Percentiles rank a stretch among this genome's conserved stretches.
Evolutionary conservation across 2,329 filamentous ascomycete species (phyloP).

Genomic region (Fusarium guadeloupense): DNA sequence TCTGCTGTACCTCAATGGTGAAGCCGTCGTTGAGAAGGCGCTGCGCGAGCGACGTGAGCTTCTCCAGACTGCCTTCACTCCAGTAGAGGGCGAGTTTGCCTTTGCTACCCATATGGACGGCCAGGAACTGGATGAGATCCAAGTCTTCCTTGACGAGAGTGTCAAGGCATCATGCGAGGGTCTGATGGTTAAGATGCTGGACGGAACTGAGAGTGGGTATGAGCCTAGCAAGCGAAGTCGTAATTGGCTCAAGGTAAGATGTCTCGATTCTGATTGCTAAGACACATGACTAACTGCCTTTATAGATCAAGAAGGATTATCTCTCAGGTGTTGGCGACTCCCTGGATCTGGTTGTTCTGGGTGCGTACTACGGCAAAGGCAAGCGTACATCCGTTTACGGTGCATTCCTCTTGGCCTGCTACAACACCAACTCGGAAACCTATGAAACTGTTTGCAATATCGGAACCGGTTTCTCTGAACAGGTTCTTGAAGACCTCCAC

Average conservation of each 20-base stretch:
- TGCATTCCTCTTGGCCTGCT: constrained; percentile 93
- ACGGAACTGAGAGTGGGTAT: constrained; percentile 91
- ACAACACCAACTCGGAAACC: constrained; percentile 79
- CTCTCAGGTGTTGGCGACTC: constrained; percentile 93
- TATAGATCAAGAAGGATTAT: constrained; percentile 95
- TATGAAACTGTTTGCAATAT: constrained; percentile 99
- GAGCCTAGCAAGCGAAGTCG: constrained; percentile 95
- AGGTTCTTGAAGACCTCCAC: constrained; percentile 89
- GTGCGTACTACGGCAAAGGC: constrained; percentile 92
- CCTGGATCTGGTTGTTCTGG: constrained; percentile 93
- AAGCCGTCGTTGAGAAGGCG: constrained; percentile 86
- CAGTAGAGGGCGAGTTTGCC: constrained; percentile 87
- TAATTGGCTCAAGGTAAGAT: constrained; percentile 91
- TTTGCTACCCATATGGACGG: constrained; percentile 90
- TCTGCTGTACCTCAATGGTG: constrained; percentile 90
- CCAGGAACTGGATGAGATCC: constrained; percentile 91
- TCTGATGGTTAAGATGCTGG: constrained; percentile 99
- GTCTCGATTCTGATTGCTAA: not conserved
- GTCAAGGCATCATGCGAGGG: constrained; percentile 97
- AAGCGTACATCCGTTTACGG: constrained; percentile 97
- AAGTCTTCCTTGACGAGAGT: constrained; percentile 89
- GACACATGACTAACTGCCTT: constrained; percentile 60
- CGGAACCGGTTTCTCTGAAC: constrained; percentile 95
- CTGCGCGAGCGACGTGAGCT: constrained; percentile 84
- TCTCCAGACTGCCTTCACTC: constrained; percentile 75